Evolutionary conservation across 73 alveolate species (phyloP), one percentile per base, ranked within the genome.

Genomic region (Paramecium caudatum): DNA sequence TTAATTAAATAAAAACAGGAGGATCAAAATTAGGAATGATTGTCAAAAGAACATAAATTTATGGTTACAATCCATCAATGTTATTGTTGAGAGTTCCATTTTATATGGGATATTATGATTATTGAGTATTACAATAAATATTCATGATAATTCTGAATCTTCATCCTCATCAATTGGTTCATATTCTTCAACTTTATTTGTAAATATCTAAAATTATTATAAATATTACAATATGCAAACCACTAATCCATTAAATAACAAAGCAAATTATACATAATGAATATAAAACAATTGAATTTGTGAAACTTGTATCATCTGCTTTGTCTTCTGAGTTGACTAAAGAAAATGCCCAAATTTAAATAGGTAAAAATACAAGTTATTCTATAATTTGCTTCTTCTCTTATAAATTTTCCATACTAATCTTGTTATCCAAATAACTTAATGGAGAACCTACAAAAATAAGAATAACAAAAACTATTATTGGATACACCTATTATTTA

Each of bases 71-170:
- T 55, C 80, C 80, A 10, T 55, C 80, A 4, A 55, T 55, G 80
- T 7, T 55, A 10, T 23, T 55, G 45, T 5, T 55, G 41, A 55
- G 80, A 55, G 46, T 55, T 12, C 80, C 80, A 55, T 55, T 55
- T 55, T 55, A 55, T 55, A 55, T 55, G 80, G 80, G 80, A 55
- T 55, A 55, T 55, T 55, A 55, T 55, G 80, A 55, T 55, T 55
- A 55, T 55, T 55, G 80, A 55, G 80, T 55, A 55, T 55, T 55
- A 55, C 19, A 55, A 55, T 27, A 55, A 55, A 55, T 23, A 16
- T 27, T 55, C 80, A 55, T 55, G 80, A 55, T 27, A 55, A 55
- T 21, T 55, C 80, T 23, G 80, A 55, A 55, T 55, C 80, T 21
- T 23, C 8, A 55, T 55, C 80, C 3, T 55, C 80, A 4, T 55